These are phyloP conservation scores for Sporobolomyces phaffii DNA, from an alignment of 768 basidiomycete species.

Conservation along the genomic window DNA sequence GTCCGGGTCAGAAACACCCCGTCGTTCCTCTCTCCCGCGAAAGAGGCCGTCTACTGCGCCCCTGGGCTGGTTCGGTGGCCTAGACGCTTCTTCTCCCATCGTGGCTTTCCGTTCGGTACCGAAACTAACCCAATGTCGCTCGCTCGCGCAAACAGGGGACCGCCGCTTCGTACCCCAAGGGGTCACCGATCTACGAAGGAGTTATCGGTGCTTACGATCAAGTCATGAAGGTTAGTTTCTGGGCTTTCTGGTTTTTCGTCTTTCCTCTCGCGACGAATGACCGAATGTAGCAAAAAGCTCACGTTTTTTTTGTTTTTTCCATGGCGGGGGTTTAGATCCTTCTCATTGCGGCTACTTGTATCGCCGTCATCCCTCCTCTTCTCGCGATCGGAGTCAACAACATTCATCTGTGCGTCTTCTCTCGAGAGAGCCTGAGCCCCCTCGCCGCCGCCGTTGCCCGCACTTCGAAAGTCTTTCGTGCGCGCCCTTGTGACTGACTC, in stretches of 20 bases:
- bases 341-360: slow-evolving; percentile 54
- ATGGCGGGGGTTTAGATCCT: slow-evolving; percentile 47
- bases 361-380: slow-evolving; percentile 58
- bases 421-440: not conserved
- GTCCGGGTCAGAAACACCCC: too few species aligned
- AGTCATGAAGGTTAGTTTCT: slow-evolving; percentile 43
- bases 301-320: slow-evolving; percentile 31
- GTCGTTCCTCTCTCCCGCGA: too few species aligned
- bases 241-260: not conserved
- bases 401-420: slow-evolving; percentile 56
- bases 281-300: too few species aligned
- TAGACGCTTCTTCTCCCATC: too few species aligned
- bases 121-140: slow-evolving; percentile 43
- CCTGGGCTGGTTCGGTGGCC: too few species aligned
- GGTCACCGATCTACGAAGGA: slow-evolving; percentile 58
- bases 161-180: slow-evolving; percentile 50
- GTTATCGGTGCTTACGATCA: slow-evolving; percentile 54
- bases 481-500: too few species aligned
- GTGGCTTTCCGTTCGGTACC: too few species aligned
- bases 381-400: slow-evolving; percentile 60
- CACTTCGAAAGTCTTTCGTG: too few species aligned
- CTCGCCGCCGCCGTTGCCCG: not conserved
- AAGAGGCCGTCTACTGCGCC: too few species aligned
- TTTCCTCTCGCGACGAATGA: not conserved
- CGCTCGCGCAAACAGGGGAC: slow-evolving; percentile 40